Conservation (phyloP, 345 rosid genomes). For the Populus tremula region DNA sequence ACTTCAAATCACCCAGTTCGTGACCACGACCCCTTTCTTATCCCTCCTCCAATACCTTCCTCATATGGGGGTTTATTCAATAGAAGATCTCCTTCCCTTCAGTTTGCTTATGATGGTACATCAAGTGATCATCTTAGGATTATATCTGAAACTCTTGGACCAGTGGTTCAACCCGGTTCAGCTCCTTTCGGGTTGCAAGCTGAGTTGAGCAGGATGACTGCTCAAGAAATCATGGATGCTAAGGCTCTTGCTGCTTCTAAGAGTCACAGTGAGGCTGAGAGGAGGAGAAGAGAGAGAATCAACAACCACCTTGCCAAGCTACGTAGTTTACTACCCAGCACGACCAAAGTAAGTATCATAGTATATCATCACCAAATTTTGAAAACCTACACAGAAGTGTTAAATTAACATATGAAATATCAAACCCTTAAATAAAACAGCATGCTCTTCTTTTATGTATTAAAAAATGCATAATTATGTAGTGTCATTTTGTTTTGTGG, state of each 20-base stretch:
- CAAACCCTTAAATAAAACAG: background rate
- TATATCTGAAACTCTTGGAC: slow-evolving; percentile 77
- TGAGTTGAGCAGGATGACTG: slow-evolving; percentile 82
- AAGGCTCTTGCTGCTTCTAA: slow-evolving; percentile 98
- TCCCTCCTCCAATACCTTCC: slow-evolving; percentile 56
- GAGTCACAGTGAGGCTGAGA: slow-evolving; percentile 97
- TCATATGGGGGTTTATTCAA: slow-evolving; percentile 63
- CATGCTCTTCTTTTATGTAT: background rate
- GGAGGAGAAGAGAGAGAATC: slow-evolving; percentile 92
- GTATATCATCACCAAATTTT: background rate
- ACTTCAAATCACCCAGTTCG: slow-evolving; percentile 34
- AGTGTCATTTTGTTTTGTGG: slow-evolving; percentile 23
- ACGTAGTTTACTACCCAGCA: slow-evolving; percentile 88
- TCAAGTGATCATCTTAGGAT: slow-evolving; percentile 68
- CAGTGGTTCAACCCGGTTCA: slow-evolving; percentile 53
- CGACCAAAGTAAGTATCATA: slow-evolving; percentile 77
- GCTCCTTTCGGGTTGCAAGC: slow-evolving; percentile 77
- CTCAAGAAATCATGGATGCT: slow-evolving; percentile 99
- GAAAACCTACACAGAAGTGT: background rate
- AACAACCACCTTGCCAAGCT: slow-evolving; percentile 94
- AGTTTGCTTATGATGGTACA: slow-evolving; percentile 65
- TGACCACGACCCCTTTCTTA: slow-evolving; percentile 58
- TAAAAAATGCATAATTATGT: background rate
- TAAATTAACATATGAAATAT: background rate
- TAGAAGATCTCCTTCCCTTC: slow-evolving; percentile 50